A percentile compares a stretch with the other conserved stretches of the same genome.
Evolutionary conservation across 805 yeast species (phyloP).

Genomic region (Cyberlindnera suaveolens): DNA sequence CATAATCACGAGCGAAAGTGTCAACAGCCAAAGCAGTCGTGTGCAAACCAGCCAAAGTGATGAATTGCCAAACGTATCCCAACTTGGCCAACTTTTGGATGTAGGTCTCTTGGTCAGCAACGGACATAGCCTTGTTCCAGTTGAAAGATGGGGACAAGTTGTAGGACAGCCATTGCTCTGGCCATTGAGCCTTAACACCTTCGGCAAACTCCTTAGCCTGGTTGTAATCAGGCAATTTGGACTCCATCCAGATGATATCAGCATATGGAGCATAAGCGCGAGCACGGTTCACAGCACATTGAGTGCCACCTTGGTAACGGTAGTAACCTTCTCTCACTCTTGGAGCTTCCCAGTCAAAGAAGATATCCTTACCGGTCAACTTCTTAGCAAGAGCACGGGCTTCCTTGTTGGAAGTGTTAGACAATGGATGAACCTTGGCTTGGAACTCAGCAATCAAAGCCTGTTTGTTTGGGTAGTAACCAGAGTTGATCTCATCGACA

Average conservation of each 20-base stretch:
- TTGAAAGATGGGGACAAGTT: slow-evolving; percentile 96
- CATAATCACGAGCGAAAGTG: slow-evolving; percentile 71
- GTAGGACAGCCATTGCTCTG: slow-evolving; percentile 94
- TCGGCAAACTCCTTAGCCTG: slow-evolving; percentile 95
- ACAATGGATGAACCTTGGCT: slow-evolving; percentile 64
- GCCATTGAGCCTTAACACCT: slow-evolving; percentile 76
- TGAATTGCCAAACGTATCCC: slow-evolving; percentile 97
- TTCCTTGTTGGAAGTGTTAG: slow-evolving; percentile 70
- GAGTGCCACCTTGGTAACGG: slow-evolving; percentile 93
- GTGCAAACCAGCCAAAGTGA: slow-evolving; percentile 94
- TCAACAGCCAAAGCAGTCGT: slow-evolving; percentile 91
- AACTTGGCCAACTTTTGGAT: slow-evolving; percentile 78
- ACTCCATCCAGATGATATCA: slow-evolving; percentile 97
- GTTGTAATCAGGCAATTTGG: slow-evolving; percentile 85
- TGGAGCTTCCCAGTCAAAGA: slow-evolving; percentile 92
- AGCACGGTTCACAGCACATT: slow-evolving; percentile 96
- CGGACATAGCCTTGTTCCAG: slow-evolving; percentile 92
- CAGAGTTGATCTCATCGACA: slow-evolving; percentile 66
- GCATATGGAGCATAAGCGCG: slow-evolving; percentile 93
- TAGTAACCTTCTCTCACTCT: slow-evolving; percentile 96
- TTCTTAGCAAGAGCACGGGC: slow-evolving; percentile 72
- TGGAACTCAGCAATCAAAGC: slow-evolving; percentile 60
- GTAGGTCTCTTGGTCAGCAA: slow-evolving; percentile 84
- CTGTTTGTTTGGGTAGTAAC: slow-evolving; percentile 53
- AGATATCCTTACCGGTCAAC: slow-evolving; percentile 73